Conservation (phyloP, 768 basidiomycete genomes). For the Suillus variegatus region DNA sequence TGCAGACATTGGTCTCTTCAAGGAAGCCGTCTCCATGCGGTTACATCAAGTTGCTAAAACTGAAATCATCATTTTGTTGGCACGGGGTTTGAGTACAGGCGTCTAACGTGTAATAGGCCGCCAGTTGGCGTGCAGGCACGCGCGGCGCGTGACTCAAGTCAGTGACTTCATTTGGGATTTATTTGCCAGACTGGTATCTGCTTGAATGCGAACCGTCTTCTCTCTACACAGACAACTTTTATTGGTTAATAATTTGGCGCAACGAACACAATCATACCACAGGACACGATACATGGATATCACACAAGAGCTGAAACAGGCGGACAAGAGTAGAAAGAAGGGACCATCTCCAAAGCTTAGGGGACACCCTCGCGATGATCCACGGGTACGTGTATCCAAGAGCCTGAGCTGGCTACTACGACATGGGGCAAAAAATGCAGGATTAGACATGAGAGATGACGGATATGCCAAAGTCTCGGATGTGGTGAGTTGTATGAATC, state of each 20-base stretch:
- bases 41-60: not conserved
- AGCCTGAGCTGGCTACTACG: constrained; percentile 90
- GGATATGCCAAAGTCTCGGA: constrained; percentile 85
- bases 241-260: not conserved
- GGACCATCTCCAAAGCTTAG: constrained; percentile 46
- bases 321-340: constrained; percentile 11
- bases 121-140: constrained; percentile 6
- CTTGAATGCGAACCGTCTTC: constrained; percentile 15
- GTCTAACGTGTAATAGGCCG: not conserved
- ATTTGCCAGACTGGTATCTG: not conserved
- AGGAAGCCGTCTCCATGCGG: constrained; percentile 1
- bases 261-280: not conserved
- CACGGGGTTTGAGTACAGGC: not conserved
- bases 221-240: not conserved
- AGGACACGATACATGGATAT: not conserved
- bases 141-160: constrained; percentile 8
- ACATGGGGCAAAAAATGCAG: constrained; percentile 81
- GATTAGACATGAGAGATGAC: constrained; percentile 74
- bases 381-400: constrained; percentile 76
- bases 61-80: not conserved
- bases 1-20: constrained; percentile 12
- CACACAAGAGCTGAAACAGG: constrained; percentile 13
- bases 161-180: not conserved
- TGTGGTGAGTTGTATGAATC: constrained; percentile 57
- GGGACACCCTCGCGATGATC: constrained; percentile 63